These are phyloP conservation scores for Pseudopyrenochaeta lycopersici DNA, from an alignment of 2,329 filamentous ascomycete species.

Conservation along the genomic window DNA sequence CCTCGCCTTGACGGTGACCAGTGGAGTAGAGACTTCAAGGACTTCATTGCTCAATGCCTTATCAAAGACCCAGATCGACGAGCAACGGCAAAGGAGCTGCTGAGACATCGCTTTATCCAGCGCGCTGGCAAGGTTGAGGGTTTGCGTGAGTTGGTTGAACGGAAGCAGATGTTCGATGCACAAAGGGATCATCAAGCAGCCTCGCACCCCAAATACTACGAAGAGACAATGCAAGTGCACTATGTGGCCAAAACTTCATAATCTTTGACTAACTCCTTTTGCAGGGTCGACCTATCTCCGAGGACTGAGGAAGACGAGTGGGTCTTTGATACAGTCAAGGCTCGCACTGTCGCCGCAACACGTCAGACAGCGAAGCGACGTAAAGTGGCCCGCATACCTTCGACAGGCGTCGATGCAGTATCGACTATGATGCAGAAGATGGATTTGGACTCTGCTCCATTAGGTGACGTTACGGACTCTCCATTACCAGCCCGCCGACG, in stretches of 20 bases:
- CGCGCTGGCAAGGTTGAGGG: slow-evolving; percentile 87
- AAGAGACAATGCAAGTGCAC: slow-evolving; percentile 77
- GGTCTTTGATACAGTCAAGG: slow-evolving; percentile 94
- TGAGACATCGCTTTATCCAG: slow-evolving; percentile 88
- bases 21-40: slow-evolving; percentile 91
- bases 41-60: slow-evolving; percentile 89
- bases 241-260: background rate
- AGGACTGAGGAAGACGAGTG: slow-evolving; percentile 82
- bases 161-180: slow-evolving; percentile 83
- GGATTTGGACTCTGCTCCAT: slow-evolving; percentile 55
- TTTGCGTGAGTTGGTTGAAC: slow-evolving; percentile 84
- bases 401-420: slow-evolving; percentile 44
- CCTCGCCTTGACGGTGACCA: slow-evolving; percentile 81
- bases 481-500: slow-evolving; percentile 38
- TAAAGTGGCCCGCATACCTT: slow-evolving; percentile 58
- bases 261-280: slow-evolving; percentile 15
- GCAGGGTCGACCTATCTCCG: slow-evolving; percentile 70
- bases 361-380: slow-evolving; percentile 59
- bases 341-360: slow-evolving; percentile 66
- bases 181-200: slow-evolving; percentile 64
- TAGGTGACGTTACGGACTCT: slow-evolving; percentile 51
- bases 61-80: slow-evolving; percentile 89
- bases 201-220: slow-evolving; percentile 84
- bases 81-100: slow-evolving; percentile 83
- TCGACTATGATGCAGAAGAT: slow-evolving; percentile 52